Evolutionary conservation across 495 filamentous ascomycete genomes (phyloP).

Genomic region (Talaromyces trachyspermus): DNA sequence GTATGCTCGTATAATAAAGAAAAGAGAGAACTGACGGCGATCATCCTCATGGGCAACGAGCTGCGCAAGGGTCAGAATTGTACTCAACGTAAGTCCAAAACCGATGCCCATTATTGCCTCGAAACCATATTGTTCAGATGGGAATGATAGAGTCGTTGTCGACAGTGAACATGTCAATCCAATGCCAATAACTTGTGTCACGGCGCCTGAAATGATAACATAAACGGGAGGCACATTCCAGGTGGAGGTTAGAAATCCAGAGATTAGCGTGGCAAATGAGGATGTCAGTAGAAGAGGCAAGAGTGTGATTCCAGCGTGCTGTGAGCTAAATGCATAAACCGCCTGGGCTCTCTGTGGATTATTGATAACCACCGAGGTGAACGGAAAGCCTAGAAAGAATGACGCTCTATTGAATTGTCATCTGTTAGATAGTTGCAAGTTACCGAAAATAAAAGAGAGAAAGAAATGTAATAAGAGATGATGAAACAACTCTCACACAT

Average conservation of each 20-base stretch:
- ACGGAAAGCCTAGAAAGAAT: not conserved
- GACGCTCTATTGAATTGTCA: not conserved
- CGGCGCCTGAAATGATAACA: not conserved
- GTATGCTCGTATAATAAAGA: not conserved
- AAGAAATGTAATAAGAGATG: not conserved
- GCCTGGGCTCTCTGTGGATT: conserved; percentile 2
- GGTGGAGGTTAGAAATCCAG: conserved; percentile 33
- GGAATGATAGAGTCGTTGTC: not conserved
- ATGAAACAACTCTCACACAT: not conserved
- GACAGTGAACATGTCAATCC: conserved; percentile 1
- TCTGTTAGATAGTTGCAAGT: too few species aligned
- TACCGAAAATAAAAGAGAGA: not conserved
- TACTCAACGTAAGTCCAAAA: conserved; percentile 38
- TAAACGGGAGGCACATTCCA: conserved; percentile 6
- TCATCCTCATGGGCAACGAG: conserved; percentile 31
- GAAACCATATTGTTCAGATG: conserved; percentile 33
- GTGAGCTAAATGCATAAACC: not conserved
- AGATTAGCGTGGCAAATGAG: conserved; percentile 40
- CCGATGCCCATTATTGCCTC: conserved; percentile 45
- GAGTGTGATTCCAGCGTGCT: conserved; percentile 37
- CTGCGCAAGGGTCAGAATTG: conserved; percentile 37
- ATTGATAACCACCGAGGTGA: not conserved
- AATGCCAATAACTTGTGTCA: not conserved
- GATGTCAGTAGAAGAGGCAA: conserved; percentile 42
- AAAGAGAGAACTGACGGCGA: conserved; percentile 17